These are phyloP conservation scores for Chalciporus sp. DNA, from an alignment of 1,284 basidiomycete genomes.

Conservation along the genomic window DNA sequence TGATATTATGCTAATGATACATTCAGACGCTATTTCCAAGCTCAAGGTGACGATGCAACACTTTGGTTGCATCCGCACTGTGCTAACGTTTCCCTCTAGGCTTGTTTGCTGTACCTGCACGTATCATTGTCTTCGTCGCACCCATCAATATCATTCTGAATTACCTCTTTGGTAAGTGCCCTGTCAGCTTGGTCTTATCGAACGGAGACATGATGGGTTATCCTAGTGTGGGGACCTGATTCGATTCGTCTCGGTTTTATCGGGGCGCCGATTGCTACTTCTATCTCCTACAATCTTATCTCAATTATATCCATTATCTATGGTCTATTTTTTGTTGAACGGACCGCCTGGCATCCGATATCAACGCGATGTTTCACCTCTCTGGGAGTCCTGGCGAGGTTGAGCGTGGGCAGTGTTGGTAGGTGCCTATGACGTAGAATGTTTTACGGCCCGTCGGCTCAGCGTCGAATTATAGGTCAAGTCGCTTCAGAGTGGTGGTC, in stretches of 20 bases:
- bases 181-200: neutral
- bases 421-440: constrained; percentile 9
- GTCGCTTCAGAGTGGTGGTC: constrained; percentile 86
- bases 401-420: constrained; percentile 82
- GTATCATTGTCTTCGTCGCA: constrained; percentile 82
- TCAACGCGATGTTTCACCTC: constrained; percentile 66
- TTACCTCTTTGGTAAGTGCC: constrained; percentile 71
- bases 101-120: constrained; percentile 85
- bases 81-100: constrained; percentile 43
- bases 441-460: neutral
- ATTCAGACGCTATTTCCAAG: constrained; percentile 82
- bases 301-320: constrained; percentile 72
- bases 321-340: constrained; percentile 72
- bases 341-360: constrained; percentile 86
- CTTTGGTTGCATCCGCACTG: no score
- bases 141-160: constrained; percentile 87
- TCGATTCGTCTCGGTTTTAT: constrained; percentile 85
- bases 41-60: constrained; percentile 57
- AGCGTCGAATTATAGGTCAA: constrained; percentile 35
- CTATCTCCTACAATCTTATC: constrained; percentile 87
- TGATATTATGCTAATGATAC: constrained; percentile 32
- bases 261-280: constrained; percentile 90
- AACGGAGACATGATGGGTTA: constrained; percentile 3
- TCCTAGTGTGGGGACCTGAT: constrained; percentile 80
- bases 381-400: constrained; percentile 69